Conservation (phyloP, 2,329 filamentous ascomycete genomes). For the Trichoderma oligosporum region DNA sequence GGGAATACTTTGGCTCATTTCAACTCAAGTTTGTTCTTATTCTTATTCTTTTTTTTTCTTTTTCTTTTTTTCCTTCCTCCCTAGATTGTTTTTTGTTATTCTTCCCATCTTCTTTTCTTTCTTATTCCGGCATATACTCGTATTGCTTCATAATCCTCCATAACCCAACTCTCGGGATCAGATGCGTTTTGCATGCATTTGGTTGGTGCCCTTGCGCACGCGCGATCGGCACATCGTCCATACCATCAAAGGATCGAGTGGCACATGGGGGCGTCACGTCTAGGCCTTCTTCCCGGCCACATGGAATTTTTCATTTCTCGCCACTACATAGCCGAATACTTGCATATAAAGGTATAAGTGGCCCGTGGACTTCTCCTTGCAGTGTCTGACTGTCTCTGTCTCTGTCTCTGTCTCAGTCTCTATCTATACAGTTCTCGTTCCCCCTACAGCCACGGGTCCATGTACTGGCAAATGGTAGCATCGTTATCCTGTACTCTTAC, state of each 20-base stretch:
- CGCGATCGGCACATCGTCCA: constrained; percentile 7
- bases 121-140: background rate
- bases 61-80: background rate
- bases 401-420: no score
- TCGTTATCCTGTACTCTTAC: no score
- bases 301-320: background rate
- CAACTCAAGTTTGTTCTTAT: background rate
- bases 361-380: no score
- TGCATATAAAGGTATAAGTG: constrained; percentile 12
- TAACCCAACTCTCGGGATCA: background rate
- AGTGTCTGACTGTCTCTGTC: no score
- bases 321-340: constrained; percentile 14
- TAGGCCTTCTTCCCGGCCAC: constrained; percentile 5
- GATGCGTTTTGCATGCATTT: constrained; percentile 3
- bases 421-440: background rate
- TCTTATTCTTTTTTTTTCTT: background rate
- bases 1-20: background rate
- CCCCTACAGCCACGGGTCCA: no score
- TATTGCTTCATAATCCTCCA: background rate
- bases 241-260: constrained; percentile 11
- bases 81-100: no score
- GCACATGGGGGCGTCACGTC: constrained; percentile 17
- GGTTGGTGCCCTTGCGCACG: constrained; percentile 6
- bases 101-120: background rate
- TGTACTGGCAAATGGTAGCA: no score